A percentile compares a stretch with the other conserved stretches of the same genome.
Conservation (phyloP, 2,329 filamentous ascomycete genomes). For the Neofusicoccum ribis region DNA sequence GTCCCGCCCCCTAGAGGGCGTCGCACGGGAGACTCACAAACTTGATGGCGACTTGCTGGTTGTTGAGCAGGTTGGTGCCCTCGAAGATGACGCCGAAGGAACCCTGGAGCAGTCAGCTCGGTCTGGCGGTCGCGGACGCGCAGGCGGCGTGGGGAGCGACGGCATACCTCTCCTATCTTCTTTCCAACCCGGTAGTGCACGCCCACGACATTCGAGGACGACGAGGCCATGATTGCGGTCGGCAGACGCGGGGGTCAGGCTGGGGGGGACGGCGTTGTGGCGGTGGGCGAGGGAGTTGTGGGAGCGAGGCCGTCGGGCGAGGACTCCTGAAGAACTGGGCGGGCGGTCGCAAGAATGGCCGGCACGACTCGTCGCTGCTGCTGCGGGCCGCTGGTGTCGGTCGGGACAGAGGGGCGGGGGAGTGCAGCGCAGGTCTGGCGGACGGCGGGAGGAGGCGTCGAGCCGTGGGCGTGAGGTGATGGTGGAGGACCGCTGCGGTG, state of each 20-base stretch:
- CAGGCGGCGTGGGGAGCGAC: not conserved
- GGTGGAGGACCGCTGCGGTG: constrained; percentile 14
- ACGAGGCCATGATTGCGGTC: constrained; percentile 67
- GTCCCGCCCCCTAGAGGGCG: constrained; percentile 4
- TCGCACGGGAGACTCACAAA: constrained; percentile 66
- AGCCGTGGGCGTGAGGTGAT: constrained; percentile 15
- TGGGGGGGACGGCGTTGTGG: not conserved
- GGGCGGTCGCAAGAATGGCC: constrained; percentile 8
- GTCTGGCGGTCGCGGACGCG: not conserved
- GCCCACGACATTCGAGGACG: constrained; percentile 94
- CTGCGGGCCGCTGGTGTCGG: constrained; percentile 7
- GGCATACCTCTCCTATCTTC: constrained; percentile 80
- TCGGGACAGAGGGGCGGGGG: not conserved
- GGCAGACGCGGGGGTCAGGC: constrained; percentile 5
- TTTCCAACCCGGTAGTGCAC: constrained; percentile 98
- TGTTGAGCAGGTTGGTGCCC: constrained; percentile 97
- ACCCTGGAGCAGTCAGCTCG: constrained; percentile 50
- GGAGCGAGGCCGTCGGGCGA: constrained; percentile 10
- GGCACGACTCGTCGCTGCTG: constrained; percentile 14
- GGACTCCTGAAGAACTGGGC: constrained; percentile 14
- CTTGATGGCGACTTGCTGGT: constrained; percentile 99
- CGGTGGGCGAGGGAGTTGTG: not conserved
- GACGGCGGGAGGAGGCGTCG: constrained; percentile 15
- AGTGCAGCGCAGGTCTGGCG: constrained; percentile 8
- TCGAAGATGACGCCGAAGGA: constrained; percentile 99